Conservation (phyloP, 768 basidiomycete species). For the Pleurotus cornucopiae region DNA sequence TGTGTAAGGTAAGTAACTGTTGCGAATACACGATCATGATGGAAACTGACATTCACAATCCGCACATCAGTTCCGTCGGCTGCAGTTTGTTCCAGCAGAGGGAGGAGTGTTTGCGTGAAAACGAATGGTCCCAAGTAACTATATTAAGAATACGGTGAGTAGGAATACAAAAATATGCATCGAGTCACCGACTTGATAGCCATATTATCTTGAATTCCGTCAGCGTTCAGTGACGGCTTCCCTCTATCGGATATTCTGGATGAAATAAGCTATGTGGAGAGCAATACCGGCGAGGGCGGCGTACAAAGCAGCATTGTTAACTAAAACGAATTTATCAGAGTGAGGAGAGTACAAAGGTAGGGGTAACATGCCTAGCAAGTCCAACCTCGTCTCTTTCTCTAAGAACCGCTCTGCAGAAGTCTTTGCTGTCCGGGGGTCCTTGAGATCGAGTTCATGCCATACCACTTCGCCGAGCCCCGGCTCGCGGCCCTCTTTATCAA, state of each 20-base stretch:
- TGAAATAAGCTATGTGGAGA: neutral
- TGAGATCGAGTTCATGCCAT: slow-evolving; percentile 35
- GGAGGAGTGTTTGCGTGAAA: slow-evolving; percentile 18
- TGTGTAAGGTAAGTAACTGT: neutral
- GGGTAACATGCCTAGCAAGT: slow-evolving; percentile 32
- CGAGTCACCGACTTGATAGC: slow-evolving; percentile 14
- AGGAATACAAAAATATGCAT: neutral
- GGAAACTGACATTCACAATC: slow-evolving; percentile 15
- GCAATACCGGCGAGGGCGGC: neutral
- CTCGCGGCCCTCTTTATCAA: slow-evolving; percentile 26
- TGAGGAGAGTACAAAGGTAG: too few relatives aligned
- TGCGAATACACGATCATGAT: neutral
- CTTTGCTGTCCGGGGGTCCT: slow-evolving; percentile 29
- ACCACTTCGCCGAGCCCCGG: slow-evolving; percentile 23
- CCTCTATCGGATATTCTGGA: slow-evolving; percentile 4
- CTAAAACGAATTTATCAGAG: slow-evolving; percentile 5
- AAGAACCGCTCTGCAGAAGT: slow-evolving; percentile 30
- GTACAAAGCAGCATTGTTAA: slow-evolving; percentile 20
- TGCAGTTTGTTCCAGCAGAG: slow-evolving; percentile 17
- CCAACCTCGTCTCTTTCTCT: slow-evolving; percentile 35
- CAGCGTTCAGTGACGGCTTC: neutral
- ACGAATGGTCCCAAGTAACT: slow-evolving; percentile 20
- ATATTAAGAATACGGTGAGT: neutral
- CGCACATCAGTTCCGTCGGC: slow-evolving; percentile 15
- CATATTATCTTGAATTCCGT: slow-evolving; percentile 14